These are phyloP conservation scores for Trapa incisa DNA, from an alignment of 345 rosid species.

Conservation along the genomic window DNA sequence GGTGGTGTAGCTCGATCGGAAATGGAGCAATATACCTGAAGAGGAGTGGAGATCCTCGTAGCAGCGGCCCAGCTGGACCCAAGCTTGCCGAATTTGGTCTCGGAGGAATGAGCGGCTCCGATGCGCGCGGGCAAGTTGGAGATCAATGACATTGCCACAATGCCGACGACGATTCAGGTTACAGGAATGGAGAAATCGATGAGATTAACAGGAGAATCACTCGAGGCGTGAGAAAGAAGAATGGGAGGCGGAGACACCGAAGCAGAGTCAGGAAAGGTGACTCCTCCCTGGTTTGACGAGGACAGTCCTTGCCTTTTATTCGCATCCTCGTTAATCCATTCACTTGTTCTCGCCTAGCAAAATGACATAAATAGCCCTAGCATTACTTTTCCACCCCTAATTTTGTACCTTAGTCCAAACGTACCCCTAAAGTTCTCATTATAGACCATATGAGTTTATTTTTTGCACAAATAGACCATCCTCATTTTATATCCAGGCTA, in stretches of 20 bases:
- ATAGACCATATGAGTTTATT: too few relatives aligned
- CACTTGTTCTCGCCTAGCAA: neutral
- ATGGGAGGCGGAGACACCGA: conserved; percentile 28
- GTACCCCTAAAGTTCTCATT: too few relatives aligned
- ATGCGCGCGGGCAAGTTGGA: conserved; percentile 9
- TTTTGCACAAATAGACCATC: too few relatives aligned
- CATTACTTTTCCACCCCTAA: too few relatives aligned
- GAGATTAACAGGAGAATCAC: neutral
- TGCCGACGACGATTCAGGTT: neutral
- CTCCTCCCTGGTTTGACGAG: conserved; percentile 3
- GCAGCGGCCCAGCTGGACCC: neutral
- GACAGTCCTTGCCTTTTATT: neutral
- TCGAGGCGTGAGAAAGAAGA: neutral
- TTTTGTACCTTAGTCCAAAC: too few relatives aligned
- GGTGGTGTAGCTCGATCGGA: neutral
- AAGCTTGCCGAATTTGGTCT: conserved; percentile 1
- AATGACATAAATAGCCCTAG: neutral
- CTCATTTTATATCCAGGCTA: too few relatives aligned
- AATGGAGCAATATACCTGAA: neutral
- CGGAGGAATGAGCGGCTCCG: conserved; percentile 4
- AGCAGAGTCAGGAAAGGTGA: conserved; percentile 6
- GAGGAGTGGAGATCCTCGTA: conserved; percentile 7
- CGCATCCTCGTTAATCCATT: neutral
- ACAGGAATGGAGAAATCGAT: conserved; percentile 1
- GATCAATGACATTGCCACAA: conserved; percentile 19